Conservation (phyloP, 225 moss, liverwort and hornwort genomes). For the Marchantia polymorpha region DNA sequence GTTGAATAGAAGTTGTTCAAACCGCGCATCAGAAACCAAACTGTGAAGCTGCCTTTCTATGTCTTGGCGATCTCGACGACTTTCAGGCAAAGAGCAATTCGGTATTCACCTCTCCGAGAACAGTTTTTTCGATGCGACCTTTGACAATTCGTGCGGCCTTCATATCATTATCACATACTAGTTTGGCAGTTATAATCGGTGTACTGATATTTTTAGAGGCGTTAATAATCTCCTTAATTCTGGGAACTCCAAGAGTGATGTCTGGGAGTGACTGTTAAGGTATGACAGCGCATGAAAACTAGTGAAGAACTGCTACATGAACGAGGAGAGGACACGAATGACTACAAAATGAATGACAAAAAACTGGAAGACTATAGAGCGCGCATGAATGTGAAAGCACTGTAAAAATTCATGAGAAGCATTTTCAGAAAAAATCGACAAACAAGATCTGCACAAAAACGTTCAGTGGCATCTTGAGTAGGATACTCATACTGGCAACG, state of each 20-base stretch:
- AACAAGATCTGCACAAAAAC: background rate
- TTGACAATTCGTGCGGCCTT: conserved; percentile 96
- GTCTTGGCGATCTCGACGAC: background rate
- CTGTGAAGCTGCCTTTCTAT: no score
- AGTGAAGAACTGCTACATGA: background rate
- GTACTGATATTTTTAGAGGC: conserved; percentile 99
- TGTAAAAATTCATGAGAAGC: no score
- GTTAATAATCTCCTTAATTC: conserved; percentile 99
- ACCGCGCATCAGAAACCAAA: no score
- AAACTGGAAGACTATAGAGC: background rate
- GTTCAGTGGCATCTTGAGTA: background rate
- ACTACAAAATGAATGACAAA: background rate
- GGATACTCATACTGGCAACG: conserved; percentile 99
- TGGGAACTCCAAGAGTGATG: conserved; percentile 94
- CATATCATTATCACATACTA: conserved; percentile 81
- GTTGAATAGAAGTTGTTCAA: no score
- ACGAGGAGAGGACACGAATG: background rate
- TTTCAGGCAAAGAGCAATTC: background rate
- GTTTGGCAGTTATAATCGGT: conserved; percentile 91
- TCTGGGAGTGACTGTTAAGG: conserved; percentile 48
- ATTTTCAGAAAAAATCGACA: no score
- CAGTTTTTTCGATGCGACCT: conserved; percentile 91
- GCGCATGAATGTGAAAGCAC: background rate
- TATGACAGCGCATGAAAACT: background rate
- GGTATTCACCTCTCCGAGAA: conserved; percentile 73